Percentiles rank a stretch among this genome's conserved stretches.
phyloP scores from a whole-genome alignment of 345 rosid genomes.

The Toxicodendron radicans region DNA sequence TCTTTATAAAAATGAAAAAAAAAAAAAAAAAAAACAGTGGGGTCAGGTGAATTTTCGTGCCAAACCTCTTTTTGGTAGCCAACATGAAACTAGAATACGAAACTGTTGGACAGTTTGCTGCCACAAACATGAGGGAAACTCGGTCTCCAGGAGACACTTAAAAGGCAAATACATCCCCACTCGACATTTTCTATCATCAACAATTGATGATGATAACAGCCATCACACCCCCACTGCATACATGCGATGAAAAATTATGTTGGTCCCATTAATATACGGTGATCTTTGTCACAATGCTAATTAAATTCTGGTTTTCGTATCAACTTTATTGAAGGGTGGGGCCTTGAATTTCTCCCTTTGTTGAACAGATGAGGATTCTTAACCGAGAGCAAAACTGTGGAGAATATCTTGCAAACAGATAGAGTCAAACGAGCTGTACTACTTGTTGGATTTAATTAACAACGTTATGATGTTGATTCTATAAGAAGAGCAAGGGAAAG shows the following conservation, averaged over 20 bases:
- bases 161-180: slow-evolving; percentile 27
- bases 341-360: not conserved
- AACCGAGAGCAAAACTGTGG: slow-evolving; percentile 13
- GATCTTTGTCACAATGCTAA: slow-evolving; percentile 12
- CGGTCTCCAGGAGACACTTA: slow-evolving; percentile 22
- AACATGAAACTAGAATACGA: slow-evolving; percentile 35
- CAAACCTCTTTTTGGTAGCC: slow-evolving; percentile 20
- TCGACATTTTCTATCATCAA: slow-evolving; percentile 29
- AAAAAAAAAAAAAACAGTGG: slow-evolving; percentile 1
- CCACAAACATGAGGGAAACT: slow-evolving; percentile 26
- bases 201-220: not conserved
- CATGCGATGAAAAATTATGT: slow-evolving; percentile 1
- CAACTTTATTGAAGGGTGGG: slow-evolving; percentile 21
- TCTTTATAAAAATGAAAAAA: too few species aligned
- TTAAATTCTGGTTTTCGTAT: slow-evolving; percentile 6
- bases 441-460: slow-evolving; percentile 10
- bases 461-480: slow-evolving; percentile 19
- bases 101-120: slow-evolving; percentile 18
- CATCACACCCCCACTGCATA: slow-evolving; percentile 1
- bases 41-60: slow-evolving; percentile 26
- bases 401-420: slow-evolving; percentile 25
- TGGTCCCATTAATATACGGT: slow-evolving; percentile 22
- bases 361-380: slow-evolving; percentile 14
- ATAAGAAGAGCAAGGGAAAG: not conserved
- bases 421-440: slow-evolving; percentile 19